Conservation (phyloP, 176 grass and related monocot genomes). For the Musa acuminata region DNA sequence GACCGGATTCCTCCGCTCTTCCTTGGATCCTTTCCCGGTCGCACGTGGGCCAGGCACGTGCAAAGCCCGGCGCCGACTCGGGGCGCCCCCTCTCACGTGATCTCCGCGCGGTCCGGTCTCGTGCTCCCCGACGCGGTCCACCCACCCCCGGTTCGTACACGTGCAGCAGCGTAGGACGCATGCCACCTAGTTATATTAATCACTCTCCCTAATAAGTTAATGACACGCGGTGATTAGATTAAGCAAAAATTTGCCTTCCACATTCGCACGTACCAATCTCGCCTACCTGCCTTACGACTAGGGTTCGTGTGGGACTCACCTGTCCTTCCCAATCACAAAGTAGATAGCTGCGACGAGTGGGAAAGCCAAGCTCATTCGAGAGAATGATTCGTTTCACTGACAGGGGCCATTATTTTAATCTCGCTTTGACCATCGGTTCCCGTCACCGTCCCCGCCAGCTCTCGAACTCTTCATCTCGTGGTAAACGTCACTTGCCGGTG, state of each 20-base stretch:
- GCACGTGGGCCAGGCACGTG: neutral
- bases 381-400: slow-evolving; percentile 4
- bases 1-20: neutral
- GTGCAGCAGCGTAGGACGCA: slow-evolving; percentile 4
- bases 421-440: slow-evolving; percentile 1
- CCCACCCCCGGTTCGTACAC: neutral
- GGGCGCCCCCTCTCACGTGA: neutral
- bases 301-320: no score
- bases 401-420: slow-evolving; percentile 3
- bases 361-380: no score
- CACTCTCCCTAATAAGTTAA: neutral
- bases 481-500: neutral
- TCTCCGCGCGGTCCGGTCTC: slow-evolving; percentile 4
- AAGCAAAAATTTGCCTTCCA: neutral
- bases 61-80: neutral
- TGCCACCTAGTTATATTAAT: neutral
- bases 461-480: neutral
- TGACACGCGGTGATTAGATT: neutral
- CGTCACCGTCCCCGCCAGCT: neutral
- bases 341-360: neutral
- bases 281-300: neutral
- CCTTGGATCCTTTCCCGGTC: neutral
- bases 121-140: neutral
- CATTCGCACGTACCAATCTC: neutral
- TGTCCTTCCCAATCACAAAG: neutral